Evolutionary conservation across 345 rosid species (phyloP), one percentile per base, ranked within the genome.

Genomic region (Cochlearia excelsa): DNA sequence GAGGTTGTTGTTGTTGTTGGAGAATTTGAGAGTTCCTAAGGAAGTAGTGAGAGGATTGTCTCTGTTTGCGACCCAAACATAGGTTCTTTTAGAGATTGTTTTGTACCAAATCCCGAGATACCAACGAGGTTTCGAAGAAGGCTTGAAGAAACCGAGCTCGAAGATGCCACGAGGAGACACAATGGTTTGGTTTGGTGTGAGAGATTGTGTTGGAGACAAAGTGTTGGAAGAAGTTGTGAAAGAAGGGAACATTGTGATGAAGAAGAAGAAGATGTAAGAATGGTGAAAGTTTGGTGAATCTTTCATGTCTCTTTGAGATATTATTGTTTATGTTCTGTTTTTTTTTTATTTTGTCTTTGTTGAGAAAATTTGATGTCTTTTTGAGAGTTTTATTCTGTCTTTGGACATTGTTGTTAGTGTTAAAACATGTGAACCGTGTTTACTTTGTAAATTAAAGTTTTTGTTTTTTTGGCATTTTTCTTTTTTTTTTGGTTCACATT

Each of bases 31-130:
- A 4, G 38, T 54, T n/a, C 80, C 85, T 0, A 82, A 29, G 40
- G 93, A 77, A 51, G 69, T 59, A 3, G 77, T 3, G 49, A 92
- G 74, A 26, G 97, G 95, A 33, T 9, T 9, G 73, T 84, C 91
- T 62, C 98, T 78, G 74, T 92, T 88, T 3, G 98, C 97, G 9
- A 92, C 88, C 97, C 97, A 92, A 0, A 82, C 95, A n/a, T 79
- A 80, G 2, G 94, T 81, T 74, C 55, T 75, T 4, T 9, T 9
- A 1, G 79, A 56, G 58, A 88, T 69, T 38, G 66, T 65, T 72
- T 83, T 92, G 81, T 83, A 86, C 95, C 98, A 88, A 0, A 88
- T 74, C 6, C 96, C 98, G 0, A 92, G 58, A 51, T 84, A 92
- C 83, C 85, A 84, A 27, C 82, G 51, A 26, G 76, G 67, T 48